Conservation (phyloP, 352 stramenopile species). For the Phytophthora podocarpi region DNA sequence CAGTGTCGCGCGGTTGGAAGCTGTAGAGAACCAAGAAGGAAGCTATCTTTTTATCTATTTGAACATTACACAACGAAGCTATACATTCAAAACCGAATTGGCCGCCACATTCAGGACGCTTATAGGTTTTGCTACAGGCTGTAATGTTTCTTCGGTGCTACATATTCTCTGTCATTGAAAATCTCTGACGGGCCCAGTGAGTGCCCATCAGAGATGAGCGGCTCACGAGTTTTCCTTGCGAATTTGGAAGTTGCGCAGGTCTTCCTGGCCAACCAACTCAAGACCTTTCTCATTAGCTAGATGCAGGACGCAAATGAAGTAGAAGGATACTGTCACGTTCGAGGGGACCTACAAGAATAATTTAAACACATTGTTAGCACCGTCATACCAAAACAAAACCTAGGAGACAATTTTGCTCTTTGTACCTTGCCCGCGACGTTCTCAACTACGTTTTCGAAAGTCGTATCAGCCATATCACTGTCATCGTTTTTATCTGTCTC, state of each 20-base stretch:
- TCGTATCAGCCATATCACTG: constrained; percentile 39
- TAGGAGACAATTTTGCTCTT: not conserved
- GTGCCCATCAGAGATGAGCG: not conserved
- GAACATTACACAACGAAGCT: constrained; percentile 34
- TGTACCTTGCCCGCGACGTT: constrained; percentile 85
- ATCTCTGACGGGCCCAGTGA: not conserved
- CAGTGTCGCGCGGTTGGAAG: constrained; percentile 66
- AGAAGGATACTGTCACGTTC: constrained; percentile 97
- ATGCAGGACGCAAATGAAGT: constrained; percentile 99
- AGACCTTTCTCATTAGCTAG: constrained; percentile 98
- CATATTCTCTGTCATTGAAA: constrained; percentile 7
- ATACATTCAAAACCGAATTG: constrained; percentile 34
- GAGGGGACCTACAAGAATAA: constrained; percentile 70
- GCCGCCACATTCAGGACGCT: not conserved
- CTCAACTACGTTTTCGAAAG: constrained; percentile 92
- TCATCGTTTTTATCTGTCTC: constrained; percentile 30
- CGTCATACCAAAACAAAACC: not conserved
- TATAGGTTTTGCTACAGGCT: constrained; percentile 25
- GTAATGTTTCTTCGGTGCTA: constrained; percentile 16
- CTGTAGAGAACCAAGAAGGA: constrained; percentile 37
- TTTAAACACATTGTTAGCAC: constrained; percentile 6
- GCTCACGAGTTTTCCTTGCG: constrained; percentile 40
- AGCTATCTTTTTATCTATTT: constrained; percentile 30
- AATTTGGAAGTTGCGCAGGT: constrained; percentile 82
- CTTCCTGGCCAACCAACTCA: constrained; percentile 78